Conservation (phyloP, 2,329 filamentous ascomycete genomes). For the Sporothrix globosa region DNA sequence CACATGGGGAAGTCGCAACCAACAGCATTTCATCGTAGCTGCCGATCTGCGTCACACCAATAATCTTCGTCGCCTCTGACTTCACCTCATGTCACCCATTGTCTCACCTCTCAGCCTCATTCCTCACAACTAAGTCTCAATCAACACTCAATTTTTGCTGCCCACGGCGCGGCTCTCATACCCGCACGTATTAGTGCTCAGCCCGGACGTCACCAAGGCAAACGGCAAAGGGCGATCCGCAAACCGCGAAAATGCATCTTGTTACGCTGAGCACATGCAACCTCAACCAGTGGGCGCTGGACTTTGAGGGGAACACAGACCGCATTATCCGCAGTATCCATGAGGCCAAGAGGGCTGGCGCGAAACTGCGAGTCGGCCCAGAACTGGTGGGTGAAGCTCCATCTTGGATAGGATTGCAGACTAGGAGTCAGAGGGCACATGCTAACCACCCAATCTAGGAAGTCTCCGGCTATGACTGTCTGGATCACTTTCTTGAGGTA, state of each 20-base stretch:
- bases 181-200: not conserved
- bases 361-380: constrained; percentile 64
- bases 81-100: not conserved
- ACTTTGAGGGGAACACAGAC: constrained; percentile 63
- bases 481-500: constrained; percentile 67
- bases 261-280: constrained; percentile 42
- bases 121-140: not conserved
- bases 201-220: too few relatives aligned
- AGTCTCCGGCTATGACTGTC: constrained; percentile 64
- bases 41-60: too few relatives aligned
- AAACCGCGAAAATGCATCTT: constrained; percentile 35
- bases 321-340: constrained; percentile 63
- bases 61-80: not conserved
- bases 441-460: constrained; percentile 41
- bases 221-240: not conserved
- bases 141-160: not conserved
- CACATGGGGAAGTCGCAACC: not conserved
- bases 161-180: not conserved
- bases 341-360: constrained; percentile 64
- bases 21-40: too few relatives aligned
- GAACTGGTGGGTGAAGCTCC: constrained; percentile 45
- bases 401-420: not conserved
- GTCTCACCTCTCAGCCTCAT: not conserved
- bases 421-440: not conserved
- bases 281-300: constrained; percentile 51